Evolutionary conservation across 164 flowering plant species (phyloP).

Genomic region (Aristolochia californica): DNA sequence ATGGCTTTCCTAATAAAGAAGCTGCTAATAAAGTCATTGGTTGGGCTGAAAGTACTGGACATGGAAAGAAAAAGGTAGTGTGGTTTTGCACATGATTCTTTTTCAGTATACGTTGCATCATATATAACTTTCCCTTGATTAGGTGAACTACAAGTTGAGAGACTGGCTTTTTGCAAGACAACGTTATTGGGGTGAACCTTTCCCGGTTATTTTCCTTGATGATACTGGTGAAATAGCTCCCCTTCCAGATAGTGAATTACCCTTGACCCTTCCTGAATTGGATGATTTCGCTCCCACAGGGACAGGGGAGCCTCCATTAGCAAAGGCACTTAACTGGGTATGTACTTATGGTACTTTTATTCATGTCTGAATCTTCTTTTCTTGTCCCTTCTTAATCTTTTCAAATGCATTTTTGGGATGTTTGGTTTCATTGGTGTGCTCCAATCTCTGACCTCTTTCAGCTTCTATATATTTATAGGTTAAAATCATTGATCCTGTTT

Average conservation of each 20-base stretch:
- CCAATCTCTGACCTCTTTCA: not conserved
- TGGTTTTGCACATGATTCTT: not conserved
- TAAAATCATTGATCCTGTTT: constrained; percentile 48
- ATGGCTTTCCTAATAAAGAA: constrained; percentile 58
- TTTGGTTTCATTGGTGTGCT: not conserved
- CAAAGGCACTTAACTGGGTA: constrained; percentile 91
- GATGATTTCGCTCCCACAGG: constrained; percentile 98
- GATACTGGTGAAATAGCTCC: constrained; percentile 55
- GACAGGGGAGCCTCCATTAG: constrained; percentile 90
- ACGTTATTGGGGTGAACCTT: constrained; percentile 99
- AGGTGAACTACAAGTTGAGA: constrained; percentile 91
- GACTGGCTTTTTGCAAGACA: constrained; percentile 99
- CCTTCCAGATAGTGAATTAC: constrained; percentile 69
- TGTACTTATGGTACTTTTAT: constrained; percentile 6
- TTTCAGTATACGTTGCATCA: no score
- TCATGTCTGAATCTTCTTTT: not conserved
- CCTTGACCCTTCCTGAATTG: constrained; percentile 78
- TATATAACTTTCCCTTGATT: constrained; percentile 5
- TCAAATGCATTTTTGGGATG: not conserved
- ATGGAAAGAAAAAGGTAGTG: constrained; percentile 76
- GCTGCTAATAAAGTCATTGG: constrained; percentile 63
- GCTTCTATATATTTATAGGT: constrained; percentile 33
- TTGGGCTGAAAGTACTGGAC: constrained; percentile 72
- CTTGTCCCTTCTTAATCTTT: not conserved
- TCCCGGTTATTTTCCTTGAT: constrained; percentile 71